phyloP scores from a whole-genome alignment of 495 filamentous ascomycete species.

The Penicillium maclennaniae region DNA sequence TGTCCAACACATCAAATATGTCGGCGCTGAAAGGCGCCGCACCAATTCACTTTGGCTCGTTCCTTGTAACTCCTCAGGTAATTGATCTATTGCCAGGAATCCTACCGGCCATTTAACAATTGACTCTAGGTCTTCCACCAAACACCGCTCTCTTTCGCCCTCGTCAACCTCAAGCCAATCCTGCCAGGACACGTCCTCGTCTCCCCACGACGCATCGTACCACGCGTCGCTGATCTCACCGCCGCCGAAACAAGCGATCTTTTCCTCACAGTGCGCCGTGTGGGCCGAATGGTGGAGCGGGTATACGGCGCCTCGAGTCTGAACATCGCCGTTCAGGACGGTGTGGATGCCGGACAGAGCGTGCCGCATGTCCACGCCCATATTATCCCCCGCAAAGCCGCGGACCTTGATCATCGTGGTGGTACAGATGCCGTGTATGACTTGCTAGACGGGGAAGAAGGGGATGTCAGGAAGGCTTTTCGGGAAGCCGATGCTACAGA shows the following conservation, averaged over 20 bases:
- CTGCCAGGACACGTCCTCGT: conserved; percentile 92
- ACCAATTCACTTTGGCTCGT: conserved; percentile 45
- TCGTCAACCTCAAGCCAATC: conserved; percentile 93
- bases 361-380: conserved; percentile 92
- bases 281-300: conserved; percentile 72
- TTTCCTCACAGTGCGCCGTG: conserved; percentile 76
- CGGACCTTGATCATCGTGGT: conserved; percentile 50
- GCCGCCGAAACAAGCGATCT: conserved; percentile 74
- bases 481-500: conserved; percentile 13
- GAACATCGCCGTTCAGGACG: conserved; percentile 94
- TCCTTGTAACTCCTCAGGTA: conserved; percentile 47
- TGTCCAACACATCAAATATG: conserved; percentile 11
- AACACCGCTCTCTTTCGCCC: conserved; percentile 73
- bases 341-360: conserved; percentile 79
- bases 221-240: conserved; percentile 72
- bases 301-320: conserved; percentile 65
- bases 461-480: conserved; percentile 63
- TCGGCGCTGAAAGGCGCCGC: conserved; percentile 26
- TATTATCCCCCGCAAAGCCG: conserved; percentile 72
- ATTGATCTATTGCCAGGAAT: background rate
- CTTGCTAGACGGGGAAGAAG: conserved; percentile 78
- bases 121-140: conserved; percentile 69
- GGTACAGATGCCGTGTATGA: conserved; percentile 69
- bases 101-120: conserved; percentile 1
- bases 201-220: conserved; percentile 53